Percentiles rank a stretch among this genome's conserved stretches.
Evolutionary conservation across 306 rosid species (phyloP).

Genomic region (Acacia acuminata): DNA sequence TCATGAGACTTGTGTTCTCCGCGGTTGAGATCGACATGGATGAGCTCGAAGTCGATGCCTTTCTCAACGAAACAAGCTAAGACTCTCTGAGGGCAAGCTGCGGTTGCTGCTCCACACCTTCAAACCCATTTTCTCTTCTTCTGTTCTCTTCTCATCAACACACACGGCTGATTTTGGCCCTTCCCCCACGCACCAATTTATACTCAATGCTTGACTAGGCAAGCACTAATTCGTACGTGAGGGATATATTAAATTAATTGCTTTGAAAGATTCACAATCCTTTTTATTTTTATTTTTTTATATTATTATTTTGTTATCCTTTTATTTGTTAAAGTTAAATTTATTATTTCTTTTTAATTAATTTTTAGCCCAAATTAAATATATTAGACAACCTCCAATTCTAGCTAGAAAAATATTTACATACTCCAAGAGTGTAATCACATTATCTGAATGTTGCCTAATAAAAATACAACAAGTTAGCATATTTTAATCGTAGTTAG

Average conservation of each 20-base stretch:
- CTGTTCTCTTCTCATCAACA: neutral
- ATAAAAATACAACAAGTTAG: no score
- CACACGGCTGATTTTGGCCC: neutral
- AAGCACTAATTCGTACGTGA: neutral
- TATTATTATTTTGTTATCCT: no score
- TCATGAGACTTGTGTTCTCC: slow-evolving; percentile 64
- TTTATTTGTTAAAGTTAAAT: no score
- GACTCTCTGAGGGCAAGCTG: slow-evolving; percentile 75
- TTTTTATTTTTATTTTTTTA: no score
- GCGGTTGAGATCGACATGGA: slow-evolving; percentile 45
- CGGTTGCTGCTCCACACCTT: slow-evolving; percentile 46
- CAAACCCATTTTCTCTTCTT: slow-evolving; percentile 49
- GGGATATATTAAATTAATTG: neutral
- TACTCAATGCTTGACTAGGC: neutral
- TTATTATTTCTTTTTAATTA: no score
- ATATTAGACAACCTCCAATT: neutral
- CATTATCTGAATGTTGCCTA: no score
- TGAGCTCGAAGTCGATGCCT: slow-evolving; percentile 60
- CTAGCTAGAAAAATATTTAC: no score
- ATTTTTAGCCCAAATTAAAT: neutral
- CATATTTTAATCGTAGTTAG: no score
- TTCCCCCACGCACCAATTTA: neutral
- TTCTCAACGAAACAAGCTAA: slow-evolving; percentile 71
- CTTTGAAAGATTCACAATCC: no score
- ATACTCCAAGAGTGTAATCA: no score